Percentiles rank a stretch among this genome's conserved stretches.
phyloP scores from a whole-genome alignment of 768 basidiomycete species.

The Hypholoma fasciculare region DNA sequence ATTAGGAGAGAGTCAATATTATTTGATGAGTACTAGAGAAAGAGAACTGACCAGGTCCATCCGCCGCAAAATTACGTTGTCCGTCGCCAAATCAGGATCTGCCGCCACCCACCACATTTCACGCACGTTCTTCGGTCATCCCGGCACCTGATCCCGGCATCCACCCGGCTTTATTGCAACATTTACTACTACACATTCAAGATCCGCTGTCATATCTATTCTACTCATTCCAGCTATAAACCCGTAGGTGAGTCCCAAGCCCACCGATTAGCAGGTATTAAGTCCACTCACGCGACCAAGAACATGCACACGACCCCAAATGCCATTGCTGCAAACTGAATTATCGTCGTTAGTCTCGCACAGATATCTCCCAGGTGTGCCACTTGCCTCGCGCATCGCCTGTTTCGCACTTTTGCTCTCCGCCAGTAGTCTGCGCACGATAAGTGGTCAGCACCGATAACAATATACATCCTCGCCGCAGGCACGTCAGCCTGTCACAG shows the following conservation, averaged over 20 bases:
- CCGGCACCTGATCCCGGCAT: constrained; percentile 10
- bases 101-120: constrained; percentile 27
- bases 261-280: constrained; percentile 7
- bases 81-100: constrained; percentile 19
- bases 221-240: constrained; percentile 60
- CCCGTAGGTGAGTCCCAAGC: constrained; percentile 10
- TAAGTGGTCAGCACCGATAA: not conserved
- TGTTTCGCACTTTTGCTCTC: constrained; percentile 89
- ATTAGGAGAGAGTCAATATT: constrained; percentile 20
- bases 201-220: constrained; percentile 19
- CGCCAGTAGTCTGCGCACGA: constrained; percentile 60
- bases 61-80: constrained; percentile 34
- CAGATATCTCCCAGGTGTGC: not conserved
- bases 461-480: not conserved
- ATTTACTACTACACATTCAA: constrained; percentile 7
- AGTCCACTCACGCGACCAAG: constrained; percentile 78
- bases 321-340: constrained; percentile 87
- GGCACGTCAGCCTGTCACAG: not conserved
- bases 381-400: constrained; percentile 83
- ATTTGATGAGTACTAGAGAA: constrained; percentile 20
- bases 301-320: constrained; percentile 93
- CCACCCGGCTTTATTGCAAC: constrained; percentile 8
- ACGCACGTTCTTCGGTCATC: constrained; percentile 57
- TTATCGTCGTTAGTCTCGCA: constrained; percentile 10
- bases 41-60: constrained; percentile 26